These are phyloP conservation scores for Arthrobotrys entomopaga DNA, from an alignment of 2,329 filamentous ascomycete genomes.

Conservation along the genomic window DNA sequence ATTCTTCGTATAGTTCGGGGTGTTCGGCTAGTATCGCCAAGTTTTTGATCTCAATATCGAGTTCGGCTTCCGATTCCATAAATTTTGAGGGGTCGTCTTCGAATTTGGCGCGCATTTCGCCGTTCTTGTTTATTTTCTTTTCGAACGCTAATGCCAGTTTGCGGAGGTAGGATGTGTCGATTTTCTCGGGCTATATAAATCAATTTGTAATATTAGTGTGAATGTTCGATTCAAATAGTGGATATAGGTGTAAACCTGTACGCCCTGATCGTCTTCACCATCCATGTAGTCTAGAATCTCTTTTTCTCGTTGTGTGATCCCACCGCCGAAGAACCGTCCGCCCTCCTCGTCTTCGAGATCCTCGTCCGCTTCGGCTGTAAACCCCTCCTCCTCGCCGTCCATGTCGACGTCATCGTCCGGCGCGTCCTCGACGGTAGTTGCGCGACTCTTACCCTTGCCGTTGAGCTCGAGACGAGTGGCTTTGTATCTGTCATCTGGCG, in stretches of 20 bases:
- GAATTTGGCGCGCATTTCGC: slow-evolving; percentile 85
- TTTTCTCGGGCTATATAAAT: slow-evolving; percentile 72
- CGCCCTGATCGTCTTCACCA: slow-evolving; percentile 66
- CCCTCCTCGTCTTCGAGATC: slow-evolving; percentile 81
- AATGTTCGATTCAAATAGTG: neutral
- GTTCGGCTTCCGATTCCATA: slow-evolving; percentile 78
- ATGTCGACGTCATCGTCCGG: slow-evolving; percentile 63
- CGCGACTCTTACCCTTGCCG: slow-evolving; percentile 61
- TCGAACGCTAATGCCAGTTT: slow-evolving; percentile 85
- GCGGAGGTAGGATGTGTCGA: slow-evolving; percentile 84
- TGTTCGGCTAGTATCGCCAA: slow-evolving; percentile 89
- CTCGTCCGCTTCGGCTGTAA: slow-evolving; percentile 65
- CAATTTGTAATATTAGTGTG: neutral
- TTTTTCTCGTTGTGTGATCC: slow-evolving; percentile 81
- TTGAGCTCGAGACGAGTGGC: slow-evolving; percentile 68
- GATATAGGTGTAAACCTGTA: slow-evolving; percentile 60
- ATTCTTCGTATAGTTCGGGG: slow-evolving; percentile 81
- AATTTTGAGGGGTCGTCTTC: slow-evolving; percentile 80
- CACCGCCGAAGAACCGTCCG: slow-evolving; percentile 93
- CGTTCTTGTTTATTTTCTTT: slow-evolving; percentile 88
- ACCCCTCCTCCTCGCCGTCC: slow-evolving; percentile 62
- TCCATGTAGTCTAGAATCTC: slow-evolving; percentile 86
- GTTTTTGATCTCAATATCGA: slow-evolving; percentile 87
- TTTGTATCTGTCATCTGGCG: slow-evolving; percentile 72
- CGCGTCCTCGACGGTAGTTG: slow-evolving; percentile 63